Conservation (phyloP, 192 early-diverging fungal genomes). For the Mortierella hygrophila region DNA sequence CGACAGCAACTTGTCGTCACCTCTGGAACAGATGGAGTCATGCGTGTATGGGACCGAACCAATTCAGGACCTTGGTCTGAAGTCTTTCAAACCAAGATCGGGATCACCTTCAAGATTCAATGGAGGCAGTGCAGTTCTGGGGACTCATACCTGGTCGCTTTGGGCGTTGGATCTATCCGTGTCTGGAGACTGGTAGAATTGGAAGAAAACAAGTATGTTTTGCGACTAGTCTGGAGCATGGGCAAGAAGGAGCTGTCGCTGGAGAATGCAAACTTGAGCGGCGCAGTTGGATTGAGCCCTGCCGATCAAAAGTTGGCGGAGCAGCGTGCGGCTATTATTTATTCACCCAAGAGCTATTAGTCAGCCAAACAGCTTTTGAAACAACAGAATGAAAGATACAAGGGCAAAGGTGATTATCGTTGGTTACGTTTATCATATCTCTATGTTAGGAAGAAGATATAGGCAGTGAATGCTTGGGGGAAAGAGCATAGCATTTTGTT, state of each 20-base stretch:
- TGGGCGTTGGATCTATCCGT: background rate
- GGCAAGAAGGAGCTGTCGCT: background rate
- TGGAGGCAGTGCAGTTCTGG: background rate
- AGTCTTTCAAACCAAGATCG: background rate
- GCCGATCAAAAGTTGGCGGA: background rate
- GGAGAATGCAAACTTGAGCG: background rate
- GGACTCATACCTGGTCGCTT: background rate
- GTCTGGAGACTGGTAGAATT: background rate
- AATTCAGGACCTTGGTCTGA: background rate
- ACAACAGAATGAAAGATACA: no score
- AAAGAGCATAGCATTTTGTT: no score
- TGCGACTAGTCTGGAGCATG: background rate
- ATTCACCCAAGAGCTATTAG: no score
- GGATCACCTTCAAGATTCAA: background rate
- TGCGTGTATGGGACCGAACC: background rate
- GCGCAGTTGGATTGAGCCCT: background rate
- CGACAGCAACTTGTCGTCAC: background rate
- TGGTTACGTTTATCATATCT: no score
- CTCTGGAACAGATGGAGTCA: background rate
- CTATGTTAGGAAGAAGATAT: no score
- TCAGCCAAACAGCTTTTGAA: no score
- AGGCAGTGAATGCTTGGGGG: no score
- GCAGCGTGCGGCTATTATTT: background rate
- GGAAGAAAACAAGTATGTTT: background rate
- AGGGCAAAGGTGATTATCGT: no score